phyloP scores from a whole-genome alignment of 2,329 filamentous ascomycete species.

The Beauveria sp. region DNA sequence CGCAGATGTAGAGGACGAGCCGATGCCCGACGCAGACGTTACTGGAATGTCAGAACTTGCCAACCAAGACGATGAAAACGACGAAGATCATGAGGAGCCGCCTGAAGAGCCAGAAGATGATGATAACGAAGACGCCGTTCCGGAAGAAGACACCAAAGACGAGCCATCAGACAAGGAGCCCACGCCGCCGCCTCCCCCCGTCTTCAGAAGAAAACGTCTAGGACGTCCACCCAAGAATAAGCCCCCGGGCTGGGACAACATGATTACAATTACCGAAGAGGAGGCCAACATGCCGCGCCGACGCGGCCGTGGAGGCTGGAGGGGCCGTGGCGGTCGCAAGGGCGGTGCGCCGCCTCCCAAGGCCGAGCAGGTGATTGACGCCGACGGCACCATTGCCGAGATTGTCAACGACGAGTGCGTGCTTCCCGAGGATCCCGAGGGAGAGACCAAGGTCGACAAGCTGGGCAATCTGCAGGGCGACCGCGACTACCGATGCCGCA shows the following conservation, averaged over 20 bases:
- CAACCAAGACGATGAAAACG: slow-evolving; percentile 40
- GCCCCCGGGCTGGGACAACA: slow-evolving; percentile 72
- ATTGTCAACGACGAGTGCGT: slow-evolving; percentile 89
- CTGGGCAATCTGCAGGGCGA: slow-evolving; percentile 73
- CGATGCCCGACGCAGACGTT: slow-evolving; percentile 26
- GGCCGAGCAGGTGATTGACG: slow-evolving; percentile 80
- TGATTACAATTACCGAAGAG: slow-evolving; percentile 47
- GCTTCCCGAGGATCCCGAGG: slow-evolving; percentile 77
- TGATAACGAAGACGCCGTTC: slow-evolving; percentile 26
- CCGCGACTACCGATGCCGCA: slow-evolving; percentile 89
- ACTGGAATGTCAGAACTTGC: slow-evolving; percentile 17
- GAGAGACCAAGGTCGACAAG: slow-evolving; percentile 91
- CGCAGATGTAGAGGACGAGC: slow-evolving; percentile 33
- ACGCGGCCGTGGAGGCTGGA: slow-evolving; percentile 64
- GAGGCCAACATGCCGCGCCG: slow-evolving; percentile 53
- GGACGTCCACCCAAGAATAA: slow-evolving; percentile 81
- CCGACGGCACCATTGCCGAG: slow-evolving; percentile 85
- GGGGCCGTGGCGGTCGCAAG: slow-evolving; percentile 55
- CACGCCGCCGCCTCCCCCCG: slow-evolving; percentile 50
- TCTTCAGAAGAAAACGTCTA: slow-evolving; percentile 69
- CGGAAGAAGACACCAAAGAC: slow-evolving; percentile 34
- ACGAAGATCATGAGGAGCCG: slow-evolving; percentile 27
- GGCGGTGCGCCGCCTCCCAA: slow-evolving; percentile 67
- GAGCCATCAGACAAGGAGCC: slow-evolving; percentile 39
- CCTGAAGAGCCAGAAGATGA: slow-evolving; percentile 32